These are phyloP conservation scores for Backusella parvicylindrica DNA, from an alignment of 192 early-diverging fungal genomes.

Conservation along the genomic window DNA sequence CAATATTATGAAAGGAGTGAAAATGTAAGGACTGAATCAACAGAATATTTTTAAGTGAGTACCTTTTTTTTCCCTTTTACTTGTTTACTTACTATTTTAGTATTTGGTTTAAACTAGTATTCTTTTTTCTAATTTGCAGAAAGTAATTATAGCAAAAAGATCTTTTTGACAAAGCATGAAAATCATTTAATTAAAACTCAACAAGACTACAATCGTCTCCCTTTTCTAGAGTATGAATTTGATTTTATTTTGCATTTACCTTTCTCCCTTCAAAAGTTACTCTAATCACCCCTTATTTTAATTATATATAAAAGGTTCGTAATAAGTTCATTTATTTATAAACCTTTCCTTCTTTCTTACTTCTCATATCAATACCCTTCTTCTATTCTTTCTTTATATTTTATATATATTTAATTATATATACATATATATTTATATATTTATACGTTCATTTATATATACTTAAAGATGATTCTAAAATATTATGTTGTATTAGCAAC, in stretches of 20 bases:
- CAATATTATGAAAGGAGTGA: not conserved
- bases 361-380: not conserved
- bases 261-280: not conserved
- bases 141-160: not conserved
- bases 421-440: not conserved
- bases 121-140: not conserved
- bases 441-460: not conserved
- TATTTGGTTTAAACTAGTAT: not conserved
- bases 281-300: not conserved
- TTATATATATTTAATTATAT: not conserved
- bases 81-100: not conserved
- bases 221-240: not conserved
- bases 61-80: not conserved
- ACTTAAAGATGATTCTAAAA: not conserved
- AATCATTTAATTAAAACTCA: not conserved
- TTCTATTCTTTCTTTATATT: not conserved
- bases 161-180: not conserved
- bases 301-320: not conserved
- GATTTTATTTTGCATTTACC: not conserved
- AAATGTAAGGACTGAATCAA: not conserved
- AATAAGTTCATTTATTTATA: not conserved
- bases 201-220: not conserved
- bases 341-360: not conserved
- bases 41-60: not conserved
- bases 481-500: not conserved